Base-by-base conservation (phyloP, 2,329 filamentous ascomycete genomes). In the Phaeomoniella chlamydospora region DNA sequence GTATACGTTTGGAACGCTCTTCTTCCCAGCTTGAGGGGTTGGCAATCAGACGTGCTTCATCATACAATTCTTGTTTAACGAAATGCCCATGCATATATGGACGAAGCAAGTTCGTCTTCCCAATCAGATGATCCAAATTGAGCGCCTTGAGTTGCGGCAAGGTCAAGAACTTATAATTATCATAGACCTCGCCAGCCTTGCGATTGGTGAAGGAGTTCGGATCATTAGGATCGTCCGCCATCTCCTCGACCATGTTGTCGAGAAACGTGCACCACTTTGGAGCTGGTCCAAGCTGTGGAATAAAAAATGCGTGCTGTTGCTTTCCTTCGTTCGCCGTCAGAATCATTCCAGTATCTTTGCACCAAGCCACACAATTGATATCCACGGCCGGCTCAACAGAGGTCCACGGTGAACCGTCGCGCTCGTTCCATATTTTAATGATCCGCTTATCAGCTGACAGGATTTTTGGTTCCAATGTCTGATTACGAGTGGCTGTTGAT, bases 51-150 rank as follows among this genome's bases (percentile, higher is more conserved):
- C 83, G 71, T 13, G 90, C 90, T 56, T 98, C 87, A 53, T 98
- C 92, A 56, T 98, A 96, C 16, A 98, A 62, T 51, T 87, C 85
- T 49, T 92, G 88, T 22, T 83, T 84, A 34, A 98, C 87, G 61
- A 98, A 98, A 68, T 90, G 96, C 48, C 90, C 92, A 55, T 98
- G 90, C 92, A 98, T 98, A 54, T 98, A 98, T 31, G 90, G 90
- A 31, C 88, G 73, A 29, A 98, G 65, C 14, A 96, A 64, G 51
- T 83, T 90, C 17, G 86, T 93, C 48, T 85, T 87, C 45, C 88
- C 88, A 39, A 98, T 72, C 33, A 98, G 68, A 54, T 96, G 88
- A 36, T 83, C 79, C 51, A 98, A 59, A 54, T 84, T 92, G 45
- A 98, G 72, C 22, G 79, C 74, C 48, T 82, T 81, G 36, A 98